Percentiles rank a stretch among this genome's conserved stretches.
Evolutionary conservation across 1,284 basidiomycete genomes (phyloP).

Genomic region (Ustilago sp.): DNA sequence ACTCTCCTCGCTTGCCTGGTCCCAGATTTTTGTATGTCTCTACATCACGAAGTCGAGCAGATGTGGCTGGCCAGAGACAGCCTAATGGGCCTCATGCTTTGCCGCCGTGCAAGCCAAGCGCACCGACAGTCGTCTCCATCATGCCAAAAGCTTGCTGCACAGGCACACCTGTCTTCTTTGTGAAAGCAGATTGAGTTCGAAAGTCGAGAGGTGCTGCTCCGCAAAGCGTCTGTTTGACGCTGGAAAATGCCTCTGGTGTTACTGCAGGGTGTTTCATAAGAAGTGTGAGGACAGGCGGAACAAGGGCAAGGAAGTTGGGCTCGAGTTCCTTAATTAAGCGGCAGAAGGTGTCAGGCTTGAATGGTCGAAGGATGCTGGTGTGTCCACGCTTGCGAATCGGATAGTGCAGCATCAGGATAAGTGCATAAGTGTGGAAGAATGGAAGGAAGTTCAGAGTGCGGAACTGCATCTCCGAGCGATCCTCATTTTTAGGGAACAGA

Average conservation of each 20-base stretch:
- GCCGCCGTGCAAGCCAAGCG: conserved; percentile 27
- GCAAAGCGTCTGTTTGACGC: conserved; percentile 18
- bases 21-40: conserved; percentile 39
- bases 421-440: conserved; percentile 49
- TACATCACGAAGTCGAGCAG: conserved; percentile 34
- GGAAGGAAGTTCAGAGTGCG: conserved; percentile 41
- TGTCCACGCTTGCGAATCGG: conserved; percentile 23
- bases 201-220: conserved; percentile 49
- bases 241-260: conserved; percentile 18
- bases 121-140: conserved; percentile 53
- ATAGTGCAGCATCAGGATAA: conserved; percentile 23
- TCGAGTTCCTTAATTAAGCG: conserved; percentile 26
- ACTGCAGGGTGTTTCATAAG: conserved; percentile 30
- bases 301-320: conserved; percentile 25
- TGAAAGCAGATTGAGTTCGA: conserved; percentile 29
- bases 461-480: conserved; percentile 10
- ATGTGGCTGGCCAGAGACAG: conserved; percentile 27
- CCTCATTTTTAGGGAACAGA: conserved; percentile 12
- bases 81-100: conserved; percentile 31
- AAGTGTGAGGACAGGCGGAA: conserved; percentile 41
- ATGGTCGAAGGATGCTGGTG: conserved; percentile 27
- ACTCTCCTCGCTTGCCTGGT: conserved; percentile 45
- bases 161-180: conserved; percentile 30
- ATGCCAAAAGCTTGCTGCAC: conserved; percentile 50
- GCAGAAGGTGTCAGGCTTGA: conserved; percentile 37